These are phyloP conservation scores for Lathyrus oleraceus DNA, from an alignment of 306 rosid genomes.

Conservation along the genomic window DNA sequence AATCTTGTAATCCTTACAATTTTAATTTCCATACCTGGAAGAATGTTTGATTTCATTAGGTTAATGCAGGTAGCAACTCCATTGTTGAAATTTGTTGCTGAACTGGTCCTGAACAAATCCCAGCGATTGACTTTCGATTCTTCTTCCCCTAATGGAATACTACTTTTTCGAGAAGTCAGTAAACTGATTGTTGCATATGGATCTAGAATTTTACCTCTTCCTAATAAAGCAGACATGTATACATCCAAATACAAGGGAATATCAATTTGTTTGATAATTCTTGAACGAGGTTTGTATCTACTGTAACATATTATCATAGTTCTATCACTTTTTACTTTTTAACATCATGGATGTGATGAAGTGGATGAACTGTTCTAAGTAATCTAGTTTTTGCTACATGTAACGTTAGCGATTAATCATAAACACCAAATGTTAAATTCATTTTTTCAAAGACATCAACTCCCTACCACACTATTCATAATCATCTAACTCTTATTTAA, in stretches of 20 bases:
- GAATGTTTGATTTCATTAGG: conserved; percentile 22
- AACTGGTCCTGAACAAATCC: conserved; percentile 77
- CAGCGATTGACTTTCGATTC: conserved; percentile 80
- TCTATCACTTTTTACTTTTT: conserved; percentile 3
- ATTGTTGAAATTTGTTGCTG: conserved; percentile 76
- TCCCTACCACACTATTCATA: not conserved
- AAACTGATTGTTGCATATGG: conserved; percentile 83
- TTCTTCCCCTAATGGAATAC: conserved; percentile 93
- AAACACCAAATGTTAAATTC: not conserved
- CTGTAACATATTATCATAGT: conserved; percentile 1
- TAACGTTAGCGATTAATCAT: not conserved
- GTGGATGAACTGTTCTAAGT: not conserved
- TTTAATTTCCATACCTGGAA: conserved; percentile 1
- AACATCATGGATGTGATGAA: not conserved
- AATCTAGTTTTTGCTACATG: conserved; percentile 11
- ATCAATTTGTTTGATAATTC: conserved; percentile 78
- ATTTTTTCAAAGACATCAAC: not conserved
- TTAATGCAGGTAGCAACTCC: conserved; percentile 79
- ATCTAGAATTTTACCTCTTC: conserved; percentile 71
- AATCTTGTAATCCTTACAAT: not conserved
- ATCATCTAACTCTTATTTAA: not conserved
- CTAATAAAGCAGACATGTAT: conserved; percentile 71
- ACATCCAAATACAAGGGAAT: conserved; percentile 87
- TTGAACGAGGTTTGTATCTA: conserved; percentile 63
- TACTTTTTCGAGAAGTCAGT: conserved; percentile 95